Base-by-base conservation (phyloP, 2,329 filamentous ascomycete species). In the Fusarium newnesense region DNA sequence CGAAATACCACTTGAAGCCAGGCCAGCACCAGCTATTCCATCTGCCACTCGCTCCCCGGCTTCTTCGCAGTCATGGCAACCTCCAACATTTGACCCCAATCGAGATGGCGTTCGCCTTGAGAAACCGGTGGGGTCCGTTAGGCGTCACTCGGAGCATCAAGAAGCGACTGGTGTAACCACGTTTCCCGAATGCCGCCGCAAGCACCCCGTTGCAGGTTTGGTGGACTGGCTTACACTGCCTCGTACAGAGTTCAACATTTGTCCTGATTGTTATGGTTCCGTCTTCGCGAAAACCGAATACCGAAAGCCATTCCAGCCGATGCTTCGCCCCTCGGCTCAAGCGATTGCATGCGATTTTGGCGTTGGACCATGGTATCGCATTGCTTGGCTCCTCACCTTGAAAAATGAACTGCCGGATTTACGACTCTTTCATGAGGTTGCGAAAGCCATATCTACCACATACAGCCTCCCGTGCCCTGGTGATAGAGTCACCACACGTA, bases 181-280 rank as follows among this genome's bases (percentile, higher is more conserved):
- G 28, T 85, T 95, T 19, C 89, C 93, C 7, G 87, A 90, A 6
- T 97, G 95, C 76, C 92, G 91, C 11, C 88, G 94, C 68, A 89
- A 87, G 43, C 83, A 87, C 9, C 88, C 89, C 16, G 87, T 90
- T 18, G 84, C 88, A 15, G 91, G 91, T 4, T 87, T 91, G 69
- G 85, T 92, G 70, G 94, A 96, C 77, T 98, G 95, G 94, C 90
- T 95, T 69, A 95, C 92, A 0, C 85, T 98, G 9, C 89, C 90
- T 8, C 89, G 90, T 19, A 89, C 91, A 69, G 88, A 91, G 18
- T 93, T 98, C 75, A 90, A 94, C 70, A 92, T 98, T 50, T 98
- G 96, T 76, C 93, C 94, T 1, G 89, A 89, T 18, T 98, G 96
- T 82, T 94, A 93, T 80, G 86, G 88, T 6, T 87, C 87, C 10